Evolutionary conservation across 352 stramenopile species (phyloP).

Genomic region (Globisporangium lucens): DNA sequence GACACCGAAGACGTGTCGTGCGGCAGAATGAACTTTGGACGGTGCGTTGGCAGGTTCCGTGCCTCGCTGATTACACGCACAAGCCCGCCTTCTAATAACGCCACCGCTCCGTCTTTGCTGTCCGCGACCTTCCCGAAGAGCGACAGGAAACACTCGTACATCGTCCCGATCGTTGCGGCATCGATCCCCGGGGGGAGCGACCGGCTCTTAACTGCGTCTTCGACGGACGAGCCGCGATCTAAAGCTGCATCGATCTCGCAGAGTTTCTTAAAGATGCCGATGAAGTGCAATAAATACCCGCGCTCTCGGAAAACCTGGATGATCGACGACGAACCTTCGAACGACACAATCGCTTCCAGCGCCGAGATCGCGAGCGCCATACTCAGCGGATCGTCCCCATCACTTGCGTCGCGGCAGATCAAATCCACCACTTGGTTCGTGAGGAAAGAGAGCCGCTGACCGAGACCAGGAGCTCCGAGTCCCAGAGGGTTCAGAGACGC

Average conservation of each 20-base stretch:
- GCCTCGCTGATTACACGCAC: constrained; percentile 60
- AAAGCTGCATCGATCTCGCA: constrained; percentile 68
- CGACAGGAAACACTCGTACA: constrained; percentile 83
- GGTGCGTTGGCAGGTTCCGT: constrained; percentile 63
- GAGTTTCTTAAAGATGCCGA: constrained; percentile 71
- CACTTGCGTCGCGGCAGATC: constrained; percentile 71
- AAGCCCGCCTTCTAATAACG: constrained; percentile 67
- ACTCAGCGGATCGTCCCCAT: constrained; percentile 71
- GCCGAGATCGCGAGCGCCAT: constrained; percentile 79
- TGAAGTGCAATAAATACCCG: constrained; percentile 78
- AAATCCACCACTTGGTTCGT: constrained; percentile 64
- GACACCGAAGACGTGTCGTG: constrained; percentile 30
- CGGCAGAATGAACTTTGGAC: constrained; percentile 53
- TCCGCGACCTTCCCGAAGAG: constrained; percentile 65
- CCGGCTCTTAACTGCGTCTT: constrained; percentile 39
- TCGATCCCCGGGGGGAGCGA: constrained; percentile 50
- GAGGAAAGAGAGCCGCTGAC: constrained; percentile 26
- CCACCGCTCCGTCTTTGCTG: constrained; percentile 59
- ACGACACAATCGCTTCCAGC: constrained; percentile 61
- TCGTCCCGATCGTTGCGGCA: constrained; percentile 63
- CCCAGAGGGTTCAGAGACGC: constrained; percentile 12
- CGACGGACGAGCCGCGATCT: constrained; percentile 36
- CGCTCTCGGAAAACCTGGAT: constrained; percentile 64
- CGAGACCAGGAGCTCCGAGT: not conserved
- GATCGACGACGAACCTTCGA: constrained; percentile 44